Evolutionary conservation across 2,329 filamentous ascomycete genomes (phyloP).

Genomic region (Sclerotinia sclerotiorum): DNA sequence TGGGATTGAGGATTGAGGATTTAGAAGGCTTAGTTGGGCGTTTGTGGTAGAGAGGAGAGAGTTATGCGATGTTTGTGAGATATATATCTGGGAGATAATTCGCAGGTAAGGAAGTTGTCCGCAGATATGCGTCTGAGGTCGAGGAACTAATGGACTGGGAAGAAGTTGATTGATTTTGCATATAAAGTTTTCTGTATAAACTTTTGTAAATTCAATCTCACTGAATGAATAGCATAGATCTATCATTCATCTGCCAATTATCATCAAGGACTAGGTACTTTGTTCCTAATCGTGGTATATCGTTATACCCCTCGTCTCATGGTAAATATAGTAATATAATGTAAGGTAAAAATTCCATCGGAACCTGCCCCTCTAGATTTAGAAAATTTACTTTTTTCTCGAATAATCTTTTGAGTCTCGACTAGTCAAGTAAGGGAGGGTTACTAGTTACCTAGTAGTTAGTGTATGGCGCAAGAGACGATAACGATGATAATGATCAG

Average conservation of each 20-base stretch:
- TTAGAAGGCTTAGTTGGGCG: background rate
- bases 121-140: too few species aligned
- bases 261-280: too few species aligned
- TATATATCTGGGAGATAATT: background rate
- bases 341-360: background rate
- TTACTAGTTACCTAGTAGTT: background rate
- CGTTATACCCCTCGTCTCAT: background rate
- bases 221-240: too few species aligned
- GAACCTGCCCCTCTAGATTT: background rate
- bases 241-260: too few species aligned
- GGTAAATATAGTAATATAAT: background rate
- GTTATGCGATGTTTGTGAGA: background rate
- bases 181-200: too few species aligned
- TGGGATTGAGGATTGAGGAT: background rate
- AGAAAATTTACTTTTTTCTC: background rate
- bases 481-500: background rate
- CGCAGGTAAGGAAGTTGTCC: too few species aligned
- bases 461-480: conserved; percentile 4
- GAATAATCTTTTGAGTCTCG: background rate
- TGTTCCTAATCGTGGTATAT: background rate
- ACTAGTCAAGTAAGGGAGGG: background rate
- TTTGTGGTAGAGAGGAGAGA: background rate
- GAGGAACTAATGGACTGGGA: too few species aligned
- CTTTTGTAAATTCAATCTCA: too few species aligned
- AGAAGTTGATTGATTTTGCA: too few species aligned